These are phyloP conservation scores for Alternaria brassicae DNA, from an alignment of 2,329 filamentous ascomycete genomes.

Conservation along the genomic window DNA sequence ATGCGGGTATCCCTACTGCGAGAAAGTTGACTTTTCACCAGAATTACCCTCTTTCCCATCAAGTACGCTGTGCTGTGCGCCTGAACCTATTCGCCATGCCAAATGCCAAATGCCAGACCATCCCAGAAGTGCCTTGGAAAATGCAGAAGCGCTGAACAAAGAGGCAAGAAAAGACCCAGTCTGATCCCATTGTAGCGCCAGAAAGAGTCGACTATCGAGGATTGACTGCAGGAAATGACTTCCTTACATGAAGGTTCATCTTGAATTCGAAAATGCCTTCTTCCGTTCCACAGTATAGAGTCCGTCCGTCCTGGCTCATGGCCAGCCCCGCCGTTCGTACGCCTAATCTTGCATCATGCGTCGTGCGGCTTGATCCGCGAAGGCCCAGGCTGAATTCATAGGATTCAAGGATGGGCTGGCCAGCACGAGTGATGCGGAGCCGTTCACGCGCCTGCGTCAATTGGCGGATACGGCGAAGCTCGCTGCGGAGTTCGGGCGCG, in stretches of 20 bases:
- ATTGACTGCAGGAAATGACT: constrained; percentile 54
- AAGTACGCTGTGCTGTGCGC: constrained; percentile 4
- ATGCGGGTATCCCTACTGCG: constrained; percentile 15
- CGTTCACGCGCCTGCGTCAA: constrained; percentile 48
- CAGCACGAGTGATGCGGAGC: constrained; percentile 43
- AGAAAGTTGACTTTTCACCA: constrained; percentile 1
- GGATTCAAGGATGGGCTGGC: constrained; percentile 29
- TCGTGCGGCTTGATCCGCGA: constrained; percentile 31
- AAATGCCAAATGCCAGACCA: constrained; percentile 7
- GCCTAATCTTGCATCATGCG: constrained; percentile 46
- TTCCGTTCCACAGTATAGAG: constrained; percentile 61
- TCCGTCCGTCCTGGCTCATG: constrained; percentile 57
- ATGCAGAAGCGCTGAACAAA: not conserved
- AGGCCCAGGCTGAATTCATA: constrained; percentile 38
- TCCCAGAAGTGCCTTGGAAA: not conserved
- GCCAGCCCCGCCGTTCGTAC: constrained; percentile 58
- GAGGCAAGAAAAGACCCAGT: not conserved
- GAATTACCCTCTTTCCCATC: constrained; percentile 8
- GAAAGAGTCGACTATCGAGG: constrained; percentile 37
- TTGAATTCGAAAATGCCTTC: constrained; percentile 79
- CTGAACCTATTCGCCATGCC: constrained; percentile 9
- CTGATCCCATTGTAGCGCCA: not conserved
- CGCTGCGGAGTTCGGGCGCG: constrained; percentile 42
- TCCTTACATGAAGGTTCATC: constrained; percentile 69
- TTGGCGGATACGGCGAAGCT: constrained; percentile 47